These are phyloP conservation scores for Debaryomyces castellii DNA, from an alignment of 805 yeast species.

Conservation along the genomic window DNA sequence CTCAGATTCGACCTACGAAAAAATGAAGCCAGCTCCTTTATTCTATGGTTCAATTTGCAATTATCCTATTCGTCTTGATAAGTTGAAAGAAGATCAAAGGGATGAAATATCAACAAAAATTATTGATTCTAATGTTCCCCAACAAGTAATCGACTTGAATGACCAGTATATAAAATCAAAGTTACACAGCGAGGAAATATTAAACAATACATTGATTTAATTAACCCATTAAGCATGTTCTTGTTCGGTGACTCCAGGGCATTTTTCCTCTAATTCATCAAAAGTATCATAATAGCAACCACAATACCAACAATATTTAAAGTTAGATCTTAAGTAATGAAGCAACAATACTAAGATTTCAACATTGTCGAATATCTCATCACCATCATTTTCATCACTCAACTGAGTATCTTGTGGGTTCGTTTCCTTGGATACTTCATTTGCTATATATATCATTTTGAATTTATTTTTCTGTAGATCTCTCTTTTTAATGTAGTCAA, in stretches of 20 bases:
- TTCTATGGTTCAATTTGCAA: conserved; percentile 15
- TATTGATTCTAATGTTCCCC: conserved; percentile 14
- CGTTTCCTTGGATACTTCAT: background rate
- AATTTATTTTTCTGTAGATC: conserved; percentile 16
- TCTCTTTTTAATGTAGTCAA: conserved; percentile 5
- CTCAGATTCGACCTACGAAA: conserved; percentile 8
- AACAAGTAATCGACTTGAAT: conserved; percentile 17
- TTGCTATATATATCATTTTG: conserved; percentile 16
- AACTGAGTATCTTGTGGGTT: conserved; percentile 16
- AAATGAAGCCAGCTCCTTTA: conserved; percentile 16
- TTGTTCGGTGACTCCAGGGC: conserved; percentile 50
- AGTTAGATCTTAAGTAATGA: conserved; percentile 36
- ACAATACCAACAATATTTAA: conserved; percentile 52
- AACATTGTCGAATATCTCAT: background rate
- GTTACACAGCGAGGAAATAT: conserved; percentile 9
- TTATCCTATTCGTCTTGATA: conserved; percentile 18
- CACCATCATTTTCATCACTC: conserved; percentile 1
- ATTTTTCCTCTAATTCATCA: conserved; percentile 37
- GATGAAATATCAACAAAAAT: conserved; percentile 8
- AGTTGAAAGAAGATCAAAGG: conserved; percentile 9
- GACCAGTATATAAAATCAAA: conserved; percentile 14
- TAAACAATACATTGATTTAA: conserved; percentile 5
- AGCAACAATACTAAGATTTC: conserved; percentile 33
- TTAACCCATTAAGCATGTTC: conserved; percentile 30
- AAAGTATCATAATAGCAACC: conserved; percentile 38